Conservation (phyloP, 2,329 filamentous ascomycete species). For the Balansia obtecta region DNA sequence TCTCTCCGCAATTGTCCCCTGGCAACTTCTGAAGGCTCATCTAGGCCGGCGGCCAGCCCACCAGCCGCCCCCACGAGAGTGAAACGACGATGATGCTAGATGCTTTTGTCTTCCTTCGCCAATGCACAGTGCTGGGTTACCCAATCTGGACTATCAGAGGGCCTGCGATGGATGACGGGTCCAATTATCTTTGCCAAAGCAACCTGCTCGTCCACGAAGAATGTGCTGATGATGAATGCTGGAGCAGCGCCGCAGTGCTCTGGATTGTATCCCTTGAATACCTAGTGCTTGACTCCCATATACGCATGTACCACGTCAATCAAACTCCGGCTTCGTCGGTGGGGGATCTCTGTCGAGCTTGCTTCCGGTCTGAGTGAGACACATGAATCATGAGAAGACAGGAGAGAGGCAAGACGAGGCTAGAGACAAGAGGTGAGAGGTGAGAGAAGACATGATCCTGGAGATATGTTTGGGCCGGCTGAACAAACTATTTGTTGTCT, state of each 20-base stretch:
- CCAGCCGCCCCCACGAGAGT: background rate
- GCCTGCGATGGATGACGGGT: background rate
- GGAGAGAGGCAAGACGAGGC: background rate
- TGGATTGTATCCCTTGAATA: background rate
- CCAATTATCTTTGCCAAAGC: background rate
- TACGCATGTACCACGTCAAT: background rate
- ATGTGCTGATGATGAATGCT: background rate
- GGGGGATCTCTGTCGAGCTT: background rate
- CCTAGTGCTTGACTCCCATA: too few relatives aligned
- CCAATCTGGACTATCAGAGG: background rate
- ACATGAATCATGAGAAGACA: background rate
- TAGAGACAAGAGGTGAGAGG: background rate
- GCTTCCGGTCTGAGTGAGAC: too few relatives aligned
- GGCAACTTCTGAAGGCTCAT: background rate
- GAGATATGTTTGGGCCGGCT: background rate
- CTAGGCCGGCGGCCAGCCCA: too few relatives aligned
- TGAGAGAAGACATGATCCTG: background rate
- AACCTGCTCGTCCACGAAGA: background rate
- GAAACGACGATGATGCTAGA: background rate
- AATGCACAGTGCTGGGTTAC: background rate
- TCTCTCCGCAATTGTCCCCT: constrained; percentile 3
- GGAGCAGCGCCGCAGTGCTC: background rate
- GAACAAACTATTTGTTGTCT: background rate
- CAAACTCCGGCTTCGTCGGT: background rate
- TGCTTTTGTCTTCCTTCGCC: background rate